A percentile compares a stretch with the other conserved stretches of the same genome.
These are phyloP conservation scores for Pseudotulostoma volvatum DNA, from an alignment of 495 filamentous ascomycete species.

Conservation along the genomic window DNA sequence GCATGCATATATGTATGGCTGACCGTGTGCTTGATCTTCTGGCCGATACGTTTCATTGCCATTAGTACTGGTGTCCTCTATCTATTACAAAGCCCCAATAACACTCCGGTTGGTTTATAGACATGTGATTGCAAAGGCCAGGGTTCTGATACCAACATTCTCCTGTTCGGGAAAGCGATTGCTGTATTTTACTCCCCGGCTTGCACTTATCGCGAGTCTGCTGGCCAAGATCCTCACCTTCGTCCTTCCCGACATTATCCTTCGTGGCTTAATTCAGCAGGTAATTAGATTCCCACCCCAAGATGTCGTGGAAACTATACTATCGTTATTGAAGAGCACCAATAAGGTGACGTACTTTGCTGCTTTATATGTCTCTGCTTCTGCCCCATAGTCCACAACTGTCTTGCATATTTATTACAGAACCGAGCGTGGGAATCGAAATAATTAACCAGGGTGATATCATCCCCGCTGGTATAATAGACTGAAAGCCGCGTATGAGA, in stretches of 20 bases:
- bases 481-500: slow-evolving; percentile 56
- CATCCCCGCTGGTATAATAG: slow-evolving; percentile 12
- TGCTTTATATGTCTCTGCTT: slow-evolving; percentile 14
- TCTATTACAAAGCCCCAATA: no score
- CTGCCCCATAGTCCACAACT: not conserved
- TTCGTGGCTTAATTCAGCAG: slow-evolving; percentile 26
- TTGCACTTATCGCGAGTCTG: slow-evolving; percentile 36
- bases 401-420: not conserved
- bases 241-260: slow-evolving; percentile 24
- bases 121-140: no score
- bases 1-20: no score
- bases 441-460: not conserved
- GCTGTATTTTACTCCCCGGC: slow-evolving; percentile 34
- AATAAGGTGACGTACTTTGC: slow-evolving; percentile 57
- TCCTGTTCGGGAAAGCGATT: no score
- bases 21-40: no score
- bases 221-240: slow-evolving; percentile 32
- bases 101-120: no score
- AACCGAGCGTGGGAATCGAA: not conserved
- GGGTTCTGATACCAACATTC: no score
- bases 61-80: no score
- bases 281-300: slow-evolving; percentile 37
- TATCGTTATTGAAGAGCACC: slow-evolving; percentile 41
- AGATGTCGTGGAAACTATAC: slow-evolving; percentile 43
- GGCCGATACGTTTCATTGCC: no score